A percentile compares a stretch with the other conserved stretches of the same genome.
phyloP scores from a whole-genome alignment of 257 asterid genomes.

The Penstemon newberryi region DNA sequence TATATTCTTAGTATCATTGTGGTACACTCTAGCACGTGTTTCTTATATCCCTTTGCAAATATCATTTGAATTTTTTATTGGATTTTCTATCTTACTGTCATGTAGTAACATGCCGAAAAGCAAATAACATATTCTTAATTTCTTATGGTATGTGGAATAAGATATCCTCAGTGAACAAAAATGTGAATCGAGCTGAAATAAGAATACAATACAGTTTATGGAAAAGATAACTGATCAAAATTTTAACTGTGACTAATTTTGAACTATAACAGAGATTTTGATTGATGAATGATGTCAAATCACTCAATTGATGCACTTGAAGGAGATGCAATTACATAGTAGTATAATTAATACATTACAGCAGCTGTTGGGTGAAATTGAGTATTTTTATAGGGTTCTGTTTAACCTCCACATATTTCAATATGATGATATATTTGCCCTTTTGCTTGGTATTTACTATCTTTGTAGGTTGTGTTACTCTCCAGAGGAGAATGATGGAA shows the following conservation, averaged over 20 bases:
- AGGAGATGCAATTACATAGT: too few relatives aligned
- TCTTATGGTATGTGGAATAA: too few relatives aligned
- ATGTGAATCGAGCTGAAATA: too few relatives aligned
- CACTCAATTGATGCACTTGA: too few relatives aligned
- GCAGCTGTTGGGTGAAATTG: not conserved
- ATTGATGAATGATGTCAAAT: too few relatives aligned
- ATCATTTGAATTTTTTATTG: not conserved
- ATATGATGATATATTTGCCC: not conserved
- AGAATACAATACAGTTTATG: too few relatives aligned
- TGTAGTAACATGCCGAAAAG: too few relatives aligned
- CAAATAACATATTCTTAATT: too few relatives aligned
- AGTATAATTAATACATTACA: not conserved
- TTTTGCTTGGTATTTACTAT: not conserved
- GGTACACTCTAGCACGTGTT: constrained; percentile 1
- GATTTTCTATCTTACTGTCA: not conserved
- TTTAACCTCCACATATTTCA: not conserved
- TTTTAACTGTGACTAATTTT: too few relatives aligned
- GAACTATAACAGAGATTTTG: too few relatives aligned
- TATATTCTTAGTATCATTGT: not conserved
- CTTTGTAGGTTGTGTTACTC: constrained; percentile 50
- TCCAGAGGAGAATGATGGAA: constrained; percentile 42
- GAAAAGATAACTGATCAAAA: too few relatives aligned
- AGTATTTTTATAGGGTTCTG: not conserved
- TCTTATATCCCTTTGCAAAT: not conserved
- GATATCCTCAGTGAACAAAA: too few relatives aligned